Percentiles rank a stretch among this genome's conserved stretches.
Evolutionary conservation across 2,329 filamentous ascomycete species (phyloP).

Genomic region (Pseudogymnoascus destructans): DNA sequence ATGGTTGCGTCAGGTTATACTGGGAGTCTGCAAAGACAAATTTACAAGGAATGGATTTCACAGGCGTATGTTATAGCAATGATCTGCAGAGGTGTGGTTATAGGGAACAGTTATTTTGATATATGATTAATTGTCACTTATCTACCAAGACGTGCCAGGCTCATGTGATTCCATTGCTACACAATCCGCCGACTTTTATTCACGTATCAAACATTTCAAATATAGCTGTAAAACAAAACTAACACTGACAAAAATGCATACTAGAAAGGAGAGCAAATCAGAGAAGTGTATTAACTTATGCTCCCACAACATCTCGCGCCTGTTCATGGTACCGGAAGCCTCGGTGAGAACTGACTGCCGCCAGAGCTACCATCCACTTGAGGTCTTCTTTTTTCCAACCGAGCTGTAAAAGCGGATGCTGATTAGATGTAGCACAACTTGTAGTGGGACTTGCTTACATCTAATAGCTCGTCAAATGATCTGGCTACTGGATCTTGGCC

Average conservation of each 20-base stretch:
- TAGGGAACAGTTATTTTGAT: background rate
- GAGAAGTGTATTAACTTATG: background rate
- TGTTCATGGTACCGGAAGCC: background rate
- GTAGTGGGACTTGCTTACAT: too few relatives aligned
- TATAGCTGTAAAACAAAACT: background rate
- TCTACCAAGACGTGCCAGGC: background rate
- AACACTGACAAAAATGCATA: background rate
- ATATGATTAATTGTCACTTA: background rate
- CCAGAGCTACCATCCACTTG: too few relatives aligned
- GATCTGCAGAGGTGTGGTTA: background rate
- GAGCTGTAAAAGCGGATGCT: too few relatives aligned
- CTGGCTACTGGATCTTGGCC: background rate
- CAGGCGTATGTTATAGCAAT: too few relatives aligned
- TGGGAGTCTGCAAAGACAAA: too few relatives aligned
- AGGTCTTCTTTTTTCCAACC: too few relatives aligned
- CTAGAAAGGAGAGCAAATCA: background rate
- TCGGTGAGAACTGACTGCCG: too few relatives aligned
- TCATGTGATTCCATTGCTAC: too few relatives aligned
- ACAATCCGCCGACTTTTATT: too few relatives aligned
- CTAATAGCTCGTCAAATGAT: background rate
- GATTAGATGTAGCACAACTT: too few relatives aligned
- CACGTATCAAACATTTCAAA: background rate
- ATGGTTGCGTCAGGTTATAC: too few relatives aligned
- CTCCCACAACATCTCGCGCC: background rate
- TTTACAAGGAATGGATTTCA: too few relatives aligned